Base-by-base conservation (phyloP, 2,329 filamentous ascomycete genomes). In the Verruconis gallopava region DNA sequence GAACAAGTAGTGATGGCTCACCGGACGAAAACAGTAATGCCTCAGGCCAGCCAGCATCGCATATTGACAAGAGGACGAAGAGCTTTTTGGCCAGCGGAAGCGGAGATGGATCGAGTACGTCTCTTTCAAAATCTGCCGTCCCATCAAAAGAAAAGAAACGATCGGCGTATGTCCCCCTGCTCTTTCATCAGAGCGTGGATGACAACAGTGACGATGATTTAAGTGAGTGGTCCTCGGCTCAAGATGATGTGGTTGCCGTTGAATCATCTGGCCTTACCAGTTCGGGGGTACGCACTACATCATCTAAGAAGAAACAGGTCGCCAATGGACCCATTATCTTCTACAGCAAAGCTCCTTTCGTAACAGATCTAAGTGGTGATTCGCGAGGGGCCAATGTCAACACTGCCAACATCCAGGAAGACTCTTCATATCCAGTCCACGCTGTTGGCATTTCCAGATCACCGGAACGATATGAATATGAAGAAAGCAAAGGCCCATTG, bases 261-360 rank as follows among this genome's bases (percentile, higher is more conserved):
- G 41, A 20, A 2, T 35, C 56, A 32, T 66, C 63, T 1, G 65
- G 64, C 1, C 57, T 67, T 49, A 58, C 57, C 3, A 51, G 73
- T 64, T 48, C 72, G 55, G 48, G 66, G 54, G 37, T 69, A 59
- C 44, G 62, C 53, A 57, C 68, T 53, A 52, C 67, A 22, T 62
- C 48, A 1, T 54, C 57, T 1, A 69, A 63, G 48, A 74, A 71
- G 55, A 71, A 71, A 19, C 70, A 19, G 14, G 21, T 67, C 0
- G 69, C 76, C 11, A 76, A 82, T 45, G 85, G 84, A 5, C 77
- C 81, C 1, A 81, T 93, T 49, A 85, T 89, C 14, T 93, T 88
- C 54, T 93, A 89, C 56, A 84, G 73, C 46, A 82, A 81, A 19
- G 80, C 81, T 1, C 75, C 74, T 0, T 93, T 91, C 56, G 91